These are phyloP conservation scores for Trichoderma breve DNA, from an alignment of 2,329 filamentous ascomycete genomes.

Conservation along the genomic window DNA sequence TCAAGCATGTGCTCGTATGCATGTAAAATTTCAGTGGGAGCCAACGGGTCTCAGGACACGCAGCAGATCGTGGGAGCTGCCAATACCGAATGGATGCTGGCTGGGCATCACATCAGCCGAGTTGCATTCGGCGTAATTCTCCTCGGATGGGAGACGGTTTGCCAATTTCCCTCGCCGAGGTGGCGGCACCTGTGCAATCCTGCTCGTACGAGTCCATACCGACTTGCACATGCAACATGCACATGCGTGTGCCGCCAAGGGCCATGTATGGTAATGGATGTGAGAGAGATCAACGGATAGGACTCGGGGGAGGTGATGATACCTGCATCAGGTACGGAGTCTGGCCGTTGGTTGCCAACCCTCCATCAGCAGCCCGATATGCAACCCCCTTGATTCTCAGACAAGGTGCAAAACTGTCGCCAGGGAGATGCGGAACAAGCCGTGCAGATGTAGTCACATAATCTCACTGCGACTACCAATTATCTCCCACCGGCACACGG, in stretches of 20 bases:
- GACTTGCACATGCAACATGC: neutral
- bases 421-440: neutral
- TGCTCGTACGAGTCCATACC: neutral
- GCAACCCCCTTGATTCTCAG: slow-evolving; percentile 3
- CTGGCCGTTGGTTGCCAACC: neutral
- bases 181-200: slow-evolving; percentile 10
- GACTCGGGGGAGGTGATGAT: neutral
- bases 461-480: neutral
- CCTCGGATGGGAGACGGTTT: neutral
- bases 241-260: neutral
- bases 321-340: neutral
- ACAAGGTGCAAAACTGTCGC: neutral
- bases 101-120: neutral
- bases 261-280: neutral
- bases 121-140: neutral
- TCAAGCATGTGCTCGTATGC: neutral
- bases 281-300: neutral
- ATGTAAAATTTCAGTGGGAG: slow-evolving; percentile 12
- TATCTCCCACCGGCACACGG: neutral
- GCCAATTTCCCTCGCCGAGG: slow-evolving; percentile 3
- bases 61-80: neutral
- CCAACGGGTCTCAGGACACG: slow-evolving; percentile 1
- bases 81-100: neutral
- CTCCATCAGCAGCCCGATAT: neutral
- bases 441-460: neutral